Percentiles rank a stretch among this genome's conserved stretches.
phyloP scores from a whole-genome alignment of 768 basidiomycete species.

The Auricularia sp. region DNA sequence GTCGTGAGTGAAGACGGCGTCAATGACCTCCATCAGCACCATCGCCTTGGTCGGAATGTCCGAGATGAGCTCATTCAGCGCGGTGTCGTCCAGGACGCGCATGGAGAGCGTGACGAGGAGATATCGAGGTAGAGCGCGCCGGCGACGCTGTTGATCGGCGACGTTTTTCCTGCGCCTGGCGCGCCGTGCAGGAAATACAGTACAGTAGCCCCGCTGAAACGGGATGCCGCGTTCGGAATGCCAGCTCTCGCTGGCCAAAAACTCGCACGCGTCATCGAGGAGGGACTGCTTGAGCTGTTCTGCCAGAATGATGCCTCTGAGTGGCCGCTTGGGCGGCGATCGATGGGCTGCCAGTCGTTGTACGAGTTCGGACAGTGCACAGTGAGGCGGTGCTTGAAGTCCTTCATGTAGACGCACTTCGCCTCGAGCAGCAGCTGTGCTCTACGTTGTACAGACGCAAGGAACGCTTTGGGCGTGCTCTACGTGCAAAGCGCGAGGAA shows the following conservation, averaged over 20 bases:
- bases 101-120: slow-evolving; percentile 61
- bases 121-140: slow-evolving; percentile 70
- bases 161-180: slow-evolving; percentile 52
- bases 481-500: too few species aligned
- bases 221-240: slow-evolving; percentile 70
- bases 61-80: slow-evolving; percentile 46
- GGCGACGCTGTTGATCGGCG: slow-evolving; percentile 63
- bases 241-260: slow-evolving; percentile 59
- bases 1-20: slow-evolving; percentile 54
- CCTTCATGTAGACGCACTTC: slow-evolving; percentile 38
- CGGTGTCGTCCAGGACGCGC: slow-evolving; percentile 49
- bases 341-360: slow-evolving; percentile 39
- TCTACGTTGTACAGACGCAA: too few species aligned
- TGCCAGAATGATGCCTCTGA: slow-evolving; percentile 42
- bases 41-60: slow-evolving; percentile 59
- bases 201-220: slow-evolving; percentile 72
- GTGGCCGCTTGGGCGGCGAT: slow-evolving; percentile 49
- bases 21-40: slow-evolving; percentile 77
- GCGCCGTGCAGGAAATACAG: slow-evolving; percentile 33
- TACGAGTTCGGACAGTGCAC: slow-evolving; percentile 40
- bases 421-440: slow-evolving; percentile 47
- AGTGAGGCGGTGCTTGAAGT: slow-evolving; percentile 39
- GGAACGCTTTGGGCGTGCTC: too few species aligned
- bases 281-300: slow-evolving; percentile 49
- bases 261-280: slow-evolving; percentile 60